phyloP scores from a whole-genome alignment of 1,284 basidiomycete species.

The Moniliella sp. region DNA sequence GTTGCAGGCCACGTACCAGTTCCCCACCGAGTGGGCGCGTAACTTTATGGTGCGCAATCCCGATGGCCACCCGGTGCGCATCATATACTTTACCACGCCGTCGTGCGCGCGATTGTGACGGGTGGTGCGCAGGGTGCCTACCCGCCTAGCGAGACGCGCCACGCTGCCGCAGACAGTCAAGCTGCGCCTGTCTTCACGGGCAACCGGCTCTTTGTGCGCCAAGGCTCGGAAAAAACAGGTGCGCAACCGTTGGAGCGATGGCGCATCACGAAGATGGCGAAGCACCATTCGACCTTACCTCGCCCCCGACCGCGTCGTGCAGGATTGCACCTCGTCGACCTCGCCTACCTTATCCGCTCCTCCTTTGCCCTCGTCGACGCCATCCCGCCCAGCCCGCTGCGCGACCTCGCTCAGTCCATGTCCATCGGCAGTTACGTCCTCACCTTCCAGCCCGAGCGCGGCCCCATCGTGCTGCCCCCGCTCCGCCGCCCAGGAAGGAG shows the following conservation, averaged over 20 bases:
- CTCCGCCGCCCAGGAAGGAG: no score
- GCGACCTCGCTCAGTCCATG: no score
- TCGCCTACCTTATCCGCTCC: no score
- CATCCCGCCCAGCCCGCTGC: no score
- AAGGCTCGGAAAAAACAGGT: slow-evolving; percentile 35
- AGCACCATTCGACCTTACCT: slow-evolving; percentile 61
- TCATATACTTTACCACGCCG: slow-evolving; percentile 72
- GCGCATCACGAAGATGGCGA: slow-evolving; percentile 60
- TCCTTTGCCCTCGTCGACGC: no score
- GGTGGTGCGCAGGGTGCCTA: no score
- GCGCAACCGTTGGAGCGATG: slow-evolving; percentile 43
- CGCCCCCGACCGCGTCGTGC: slow-evolving; percentile 45
- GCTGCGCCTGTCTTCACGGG: slow-evolving; percentile 70
- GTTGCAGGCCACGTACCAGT: slow-evolving; percentile 28
- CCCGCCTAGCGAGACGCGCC: no score
- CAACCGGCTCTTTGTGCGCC: slow-evolving; percentile 50
- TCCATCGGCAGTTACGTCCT: no score
- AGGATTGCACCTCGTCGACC: slow-evolving; percentile 41
- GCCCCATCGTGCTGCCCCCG: no score
- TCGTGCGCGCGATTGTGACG: slow-evolving; percentile 50
- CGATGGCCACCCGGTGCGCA: slow-evolving; percentile 51
- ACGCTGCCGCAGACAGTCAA: no score
- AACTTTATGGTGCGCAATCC: slow-evolving; percentile 74
- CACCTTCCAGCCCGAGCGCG: no score
- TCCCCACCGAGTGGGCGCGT: slow-evolving; percentile 17